Conservation (phyloP, 192 early-diverging fungal species). For the Radiomyces spectabilis region DNA sequence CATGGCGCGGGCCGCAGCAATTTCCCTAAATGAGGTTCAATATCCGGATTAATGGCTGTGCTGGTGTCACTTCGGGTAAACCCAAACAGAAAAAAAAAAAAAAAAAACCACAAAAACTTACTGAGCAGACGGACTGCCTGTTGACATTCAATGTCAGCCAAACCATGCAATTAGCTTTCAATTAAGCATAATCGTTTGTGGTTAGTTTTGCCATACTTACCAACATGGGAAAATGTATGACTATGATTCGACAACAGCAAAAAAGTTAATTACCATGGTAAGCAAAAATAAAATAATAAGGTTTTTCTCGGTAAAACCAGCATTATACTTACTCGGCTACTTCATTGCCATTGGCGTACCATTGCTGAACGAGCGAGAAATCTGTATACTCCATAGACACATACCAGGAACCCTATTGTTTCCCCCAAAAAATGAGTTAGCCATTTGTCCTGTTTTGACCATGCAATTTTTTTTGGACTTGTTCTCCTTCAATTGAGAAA, state of each 20-base stretch:
- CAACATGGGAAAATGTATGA: slow-evolving; percentile 31
- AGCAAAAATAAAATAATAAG: not conserved
- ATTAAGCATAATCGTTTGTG: no score
- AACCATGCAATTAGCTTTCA: no score
- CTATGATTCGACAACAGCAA: slow-evolving; percentile 3
- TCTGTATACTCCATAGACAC: slow-evolving; percentile 56
- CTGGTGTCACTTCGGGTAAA: no score
- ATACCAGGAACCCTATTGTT: slow-evolving; percentile 54
- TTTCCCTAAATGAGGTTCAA: slow-evolving; percentile 29
- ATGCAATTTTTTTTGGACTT: no score
- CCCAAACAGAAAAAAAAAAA: no score
- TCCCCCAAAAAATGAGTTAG: slow-evolving; percentile 42
- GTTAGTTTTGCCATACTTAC: slow-evolving; percentile 6
- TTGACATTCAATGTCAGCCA: no score
- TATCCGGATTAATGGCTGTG: no score
- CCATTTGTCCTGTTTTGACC: slow-evolving; percentile 48
- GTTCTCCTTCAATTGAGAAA: no score
- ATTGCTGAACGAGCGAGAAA: slow-evolving; percentile 46
- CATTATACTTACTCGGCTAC: slow-evolving; percentile 40
- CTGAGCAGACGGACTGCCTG: slow-evolving; percentile 23
- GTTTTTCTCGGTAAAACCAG: not conserved
- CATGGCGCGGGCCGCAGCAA: slow-evolving; percentile 28
- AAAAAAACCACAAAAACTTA: slow-evolving; percentile 9
- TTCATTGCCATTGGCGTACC: slow-evolving; percentile 57
- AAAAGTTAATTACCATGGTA: not conserved